These are phyloP conservation scores for Saccharomyces hybrid DNA, from an alignment of 1,139 yeast species.

Conservation along the genomic window DNA sequence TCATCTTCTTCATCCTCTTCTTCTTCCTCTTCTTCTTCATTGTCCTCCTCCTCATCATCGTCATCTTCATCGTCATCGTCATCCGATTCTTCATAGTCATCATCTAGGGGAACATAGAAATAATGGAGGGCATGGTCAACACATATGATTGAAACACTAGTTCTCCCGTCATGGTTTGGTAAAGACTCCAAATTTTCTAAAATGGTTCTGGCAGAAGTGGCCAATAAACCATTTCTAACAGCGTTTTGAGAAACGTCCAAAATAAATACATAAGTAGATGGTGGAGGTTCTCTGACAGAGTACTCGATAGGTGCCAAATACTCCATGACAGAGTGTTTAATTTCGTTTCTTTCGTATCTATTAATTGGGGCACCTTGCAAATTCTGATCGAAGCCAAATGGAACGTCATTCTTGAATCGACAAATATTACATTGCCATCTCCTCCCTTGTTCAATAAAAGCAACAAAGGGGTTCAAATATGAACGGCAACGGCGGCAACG, in stretches of 20 bases:
- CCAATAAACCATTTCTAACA: slow-evolving; percentile 71
- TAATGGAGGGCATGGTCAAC: slow-evolving; percentile 83
- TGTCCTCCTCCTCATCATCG: background rate
- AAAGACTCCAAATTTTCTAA: slow-evolving; percentile 80
- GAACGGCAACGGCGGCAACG: slow-evolving; percentile 98
- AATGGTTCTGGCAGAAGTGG: slow-evolving; percentile 81
- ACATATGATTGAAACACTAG: slow-evolving; percentile 78
- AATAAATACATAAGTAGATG: slow-evolving; percentile 79
- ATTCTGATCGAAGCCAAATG: slow-evolving; percentile 72
- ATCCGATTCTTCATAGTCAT: slow-evolving; percentile 48
- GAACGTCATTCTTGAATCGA: slow-evolving; percentile 81
- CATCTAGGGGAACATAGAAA: slow-evolving; percentile 59
- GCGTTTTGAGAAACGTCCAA: slow-evolving; percentile 83
- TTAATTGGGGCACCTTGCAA: slow-evolving; percentile 38
- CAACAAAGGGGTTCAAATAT: slow-evolving; percentile 85
- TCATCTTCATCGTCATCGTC: background rate
- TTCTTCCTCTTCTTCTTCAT: background rate
- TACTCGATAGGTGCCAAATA: slow-evolving; percentile 92
- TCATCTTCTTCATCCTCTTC: background rate
- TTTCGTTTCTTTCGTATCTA: slow-evolving; percentile 71
- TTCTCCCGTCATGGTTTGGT: slow-evolving; percentile 79
- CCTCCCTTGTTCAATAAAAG: slow-evolving; percentile 68
- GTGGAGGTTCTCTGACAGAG: slow-evolving; percentile 92
- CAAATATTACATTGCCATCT: slow-evolving; percentile 97
- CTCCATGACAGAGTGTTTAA: slow-evolving; percentile 82